Conservation (phyloP, 2,329 filamentous ascomycete species). For the Dothidotthia symphoricarpi region DNA sequence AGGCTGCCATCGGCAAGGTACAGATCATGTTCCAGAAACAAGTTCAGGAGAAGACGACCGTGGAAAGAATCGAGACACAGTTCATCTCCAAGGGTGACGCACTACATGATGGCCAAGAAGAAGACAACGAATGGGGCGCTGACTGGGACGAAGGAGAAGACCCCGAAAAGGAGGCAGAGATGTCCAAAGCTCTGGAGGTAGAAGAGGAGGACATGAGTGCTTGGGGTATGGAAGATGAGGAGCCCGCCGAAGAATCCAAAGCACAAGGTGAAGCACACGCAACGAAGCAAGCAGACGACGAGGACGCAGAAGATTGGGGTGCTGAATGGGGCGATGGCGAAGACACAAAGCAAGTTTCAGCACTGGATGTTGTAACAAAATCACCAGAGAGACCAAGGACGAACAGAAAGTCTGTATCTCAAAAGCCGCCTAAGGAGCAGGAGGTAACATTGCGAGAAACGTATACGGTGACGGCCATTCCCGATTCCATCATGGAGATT, state of each 20-base stretch:
- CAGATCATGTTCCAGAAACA: constrained; percentile 67
- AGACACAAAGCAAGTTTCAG: constrained; percentile 16
- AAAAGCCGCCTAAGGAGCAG: constrained; percentile 40
- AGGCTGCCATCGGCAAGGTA: constrained; percentile 72
- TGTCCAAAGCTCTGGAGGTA: constrained; percentile 14
- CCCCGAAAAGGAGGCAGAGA: constrained; percentile 7
- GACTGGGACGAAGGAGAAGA: constrained; percentile 68
- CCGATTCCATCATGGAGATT: constrained; percentile 70
- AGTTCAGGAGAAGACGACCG: constrained; percentile 64
- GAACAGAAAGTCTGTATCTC: constrained; percentile 31
- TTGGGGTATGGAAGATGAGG: constrained; percentile 48
- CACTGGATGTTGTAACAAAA: constrained; percentile 11
- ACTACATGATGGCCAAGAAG: constrained; percentile 55
- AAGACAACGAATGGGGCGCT: constrained; percentile 69
- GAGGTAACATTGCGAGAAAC: constrained; percentile 80
- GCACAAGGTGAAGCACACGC: constrained; percentile 38
- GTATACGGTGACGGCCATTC: constrained; percentile 86
- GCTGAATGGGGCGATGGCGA: constrained; percentile 68
- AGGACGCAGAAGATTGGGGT: constrained; percentile 70
- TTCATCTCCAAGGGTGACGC: constrained; percentile 69
- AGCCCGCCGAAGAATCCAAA: constrained; percentile 20
- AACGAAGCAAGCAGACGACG: constrained; percentile 29
- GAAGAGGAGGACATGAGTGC: constrained; percentile 52
- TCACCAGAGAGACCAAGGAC: constrained; percentile 31
- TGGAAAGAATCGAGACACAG: constrained; percentile 83